phyloP scores from a whole-genome alignment of 1,284 basidiomycete genomes.

The Wolfiporia cocos region DNA sequence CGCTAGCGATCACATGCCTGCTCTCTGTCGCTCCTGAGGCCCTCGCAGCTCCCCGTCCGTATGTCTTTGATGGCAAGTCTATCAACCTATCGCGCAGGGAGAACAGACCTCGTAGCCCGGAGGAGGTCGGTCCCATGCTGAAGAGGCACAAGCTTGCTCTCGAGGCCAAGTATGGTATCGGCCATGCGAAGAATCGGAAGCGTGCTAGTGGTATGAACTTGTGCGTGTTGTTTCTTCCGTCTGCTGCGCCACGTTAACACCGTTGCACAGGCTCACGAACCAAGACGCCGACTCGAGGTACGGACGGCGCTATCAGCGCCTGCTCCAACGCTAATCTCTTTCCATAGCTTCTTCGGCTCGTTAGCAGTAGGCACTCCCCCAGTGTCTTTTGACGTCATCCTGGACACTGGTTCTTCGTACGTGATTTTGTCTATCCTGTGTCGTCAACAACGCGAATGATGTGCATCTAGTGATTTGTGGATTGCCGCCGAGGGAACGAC shows the following conservation, averaged over 20 bases:
- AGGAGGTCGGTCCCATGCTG: constrained; percentile 17
- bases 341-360: constrained; percentile 32
- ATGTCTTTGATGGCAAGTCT: constrained; percentile 9
- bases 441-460: too few relatives aligned
- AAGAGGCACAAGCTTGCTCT: constrained; percentile 18
- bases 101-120: constrained; percentile 8
- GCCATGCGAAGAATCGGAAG: constrained; percentile 13
- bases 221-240: constrained; percentile 14
- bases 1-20: constrained; percentile 18
- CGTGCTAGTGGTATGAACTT: constrained; percentile 24
- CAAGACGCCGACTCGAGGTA: constrained; percentile 24
- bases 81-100: constrained; percentile 18
- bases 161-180: constrained; percentile 22
- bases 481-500: constrained; percentile 15
- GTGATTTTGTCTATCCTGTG: constrained; percentile 12
- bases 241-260: not conserved
- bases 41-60: constrained; percentile 18
- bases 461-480: constrained; percentile 26
- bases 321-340: not conserved
- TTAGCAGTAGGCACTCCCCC: constrained; percentile 36
- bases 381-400: constrained; percentile 31
- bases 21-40: constrained; percentile 16
- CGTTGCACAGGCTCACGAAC: constrained; percentile 20
- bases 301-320: too few relatives aligned
- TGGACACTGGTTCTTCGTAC: constrained; percentile 57